phyloP scores from a whole-genome alignment of 2,329 filamentous ascomycete species.

The Talaromyces sp. region DNA sequence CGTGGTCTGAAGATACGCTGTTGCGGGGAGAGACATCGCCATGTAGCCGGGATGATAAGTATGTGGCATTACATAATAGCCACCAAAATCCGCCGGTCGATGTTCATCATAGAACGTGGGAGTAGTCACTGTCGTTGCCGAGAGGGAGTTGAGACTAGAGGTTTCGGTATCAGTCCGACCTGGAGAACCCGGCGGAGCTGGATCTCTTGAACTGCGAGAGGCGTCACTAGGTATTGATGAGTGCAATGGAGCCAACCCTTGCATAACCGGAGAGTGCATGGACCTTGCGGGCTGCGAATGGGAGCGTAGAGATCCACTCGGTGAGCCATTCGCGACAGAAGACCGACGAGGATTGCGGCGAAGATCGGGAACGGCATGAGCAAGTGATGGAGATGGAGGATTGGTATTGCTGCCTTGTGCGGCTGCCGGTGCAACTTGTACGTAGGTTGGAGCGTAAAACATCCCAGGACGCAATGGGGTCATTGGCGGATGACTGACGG shows the following conservation, averaged over 20 bases:
- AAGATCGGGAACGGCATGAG: slow-evolving; percentile 39
- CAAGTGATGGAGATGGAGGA: slow-evolving; percentile 45
- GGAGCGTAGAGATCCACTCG: slow-evolving; percentile 43
- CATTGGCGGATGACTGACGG: slow-evolving; percentile 36
- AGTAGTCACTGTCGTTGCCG: slow-evolving; percentile 24
- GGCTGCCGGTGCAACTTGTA: slow-evolving; percentile 35
- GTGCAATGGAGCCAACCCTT: slow-evolving; percentile 33
- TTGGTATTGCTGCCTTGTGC: slow-evolving; percentile 43
- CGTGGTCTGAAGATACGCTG: slow-evolving; percentile 31
- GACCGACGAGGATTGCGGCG: slow-evolving; percentile 46
- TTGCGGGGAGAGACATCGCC: slow-evolving; percentile 36
- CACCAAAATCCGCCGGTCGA: slow-evolving; percentile 42
- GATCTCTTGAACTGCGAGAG: slow-evolving; percentile 30
- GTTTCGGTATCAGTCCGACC: slow-evolving; percentile 35
- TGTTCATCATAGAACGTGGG: slow-evolving; percentile 37
- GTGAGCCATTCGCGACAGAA: slow-evolving; percentile 42
- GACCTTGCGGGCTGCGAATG: slow-evolving; percentile 51
- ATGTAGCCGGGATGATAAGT: slow-evolving; percentile 41
- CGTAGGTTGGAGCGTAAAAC: slow-evolving; percentile 36
- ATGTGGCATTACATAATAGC: slow-evolving; percentile 47
- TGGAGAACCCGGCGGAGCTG: slow-evolving; percentile 32
- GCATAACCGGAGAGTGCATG: slow-evolving; percentile 35
- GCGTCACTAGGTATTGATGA: slow-evolving; percentile 29
- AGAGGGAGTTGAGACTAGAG: slow-evolving; percentile 15
- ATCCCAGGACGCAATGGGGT: slow-evolving; percentile 33